Evolutionary conservation across 768 basidiomycete genomes (phyloP).

Genomic region (Macrolepiota albuminosa): DNA sequence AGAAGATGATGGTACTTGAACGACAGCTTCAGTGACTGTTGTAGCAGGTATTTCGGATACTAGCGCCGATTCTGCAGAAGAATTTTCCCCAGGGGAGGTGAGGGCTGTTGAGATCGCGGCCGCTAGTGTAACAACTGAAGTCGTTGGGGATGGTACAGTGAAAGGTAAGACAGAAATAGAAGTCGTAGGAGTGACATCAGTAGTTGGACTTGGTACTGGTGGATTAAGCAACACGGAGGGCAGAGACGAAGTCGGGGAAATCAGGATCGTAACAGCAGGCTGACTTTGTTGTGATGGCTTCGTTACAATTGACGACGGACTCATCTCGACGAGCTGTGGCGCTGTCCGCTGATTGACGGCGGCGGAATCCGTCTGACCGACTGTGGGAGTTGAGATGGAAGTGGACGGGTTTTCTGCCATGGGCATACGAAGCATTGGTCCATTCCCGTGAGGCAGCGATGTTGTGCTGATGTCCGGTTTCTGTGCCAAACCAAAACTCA

Average conservation of each 20-base stretch:
- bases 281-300: constrained; percentile 4
- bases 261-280: not conserved
- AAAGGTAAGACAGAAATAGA: not conserved
- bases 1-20: constrained; percentile 4
- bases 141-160: not conserved
- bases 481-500: constrained; percentile 1
- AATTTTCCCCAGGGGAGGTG: not conserved
- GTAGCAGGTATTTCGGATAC: not conserved
- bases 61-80: not conserved
- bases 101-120: not conserved
- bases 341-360: not conserved
- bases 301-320: not conserved
- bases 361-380: not conserved
- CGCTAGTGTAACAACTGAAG: not conserved
- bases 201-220: not conserved
- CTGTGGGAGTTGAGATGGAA: not conserved
- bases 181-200: not conserved
- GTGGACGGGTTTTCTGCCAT: not conserved
- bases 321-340: constrained; percentile 4
- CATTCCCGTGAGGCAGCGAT: not conserved
- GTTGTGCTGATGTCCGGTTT: not conserved
- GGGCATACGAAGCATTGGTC: not conserved
- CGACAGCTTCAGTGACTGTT: constrained; percentile 1
- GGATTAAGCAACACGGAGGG: not conserved
- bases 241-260: constrained; percentile 3